Base-by-base conservation (phyloP, 2,329 filamentous ascomycete species). In the Diaporthe destruens region DNA sequence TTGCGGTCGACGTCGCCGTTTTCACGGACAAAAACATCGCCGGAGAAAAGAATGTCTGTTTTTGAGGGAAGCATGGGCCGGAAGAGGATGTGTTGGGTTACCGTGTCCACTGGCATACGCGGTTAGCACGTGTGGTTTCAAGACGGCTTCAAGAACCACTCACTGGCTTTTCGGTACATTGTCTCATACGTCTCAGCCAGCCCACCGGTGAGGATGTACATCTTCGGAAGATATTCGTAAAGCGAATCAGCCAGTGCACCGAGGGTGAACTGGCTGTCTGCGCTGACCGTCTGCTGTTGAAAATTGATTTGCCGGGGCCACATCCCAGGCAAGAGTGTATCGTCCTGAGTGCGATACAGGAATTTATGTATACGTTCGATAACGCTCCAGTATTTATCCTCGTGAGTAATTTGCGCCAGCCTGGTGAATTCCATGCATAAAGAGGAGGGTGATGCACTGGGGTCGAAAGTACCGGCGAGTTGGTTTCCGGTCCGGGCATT, bases 351-450 rank as follows among this genome's bases (percentile, higher is more conserved):
- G 1, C 9, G 25, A 20, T 25, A n/a, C 20, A 67, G 8, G 11
- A 67, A 53, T 20, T 23, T 14, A 3, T 29, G 44, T 8, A 80
- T 32, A 12, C 93, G 88, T 72, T 92, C 91, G 71, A 94, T 88
- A 0, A 93, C 93, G 79, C 95, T 93, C 78, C 91, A 94, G 81
- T 92, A 94, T 77, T 90, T 93, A 71, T 87, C 80, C 72, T 94
- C 85, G 68, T 88, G 89, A 0, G 92, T 94, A 69, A 94, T 83
- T 79, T 94, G 92, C 4, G 91, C 87, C 56, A 94, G 82, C 8
- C 92, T 86, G 3, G 90, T 93, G 79, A 94, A 93, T 78, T 95
- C 92, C 75, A 94, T 80, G 5, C 87, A 90, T 51, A 94, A 84
- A 4, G 91, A 93, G 18, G 91, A 91, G 1, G 82, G 80, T 0